These are phyloP conservation scores for Calonectria henricotiae DNA, from an alignment of 2,329 filamentous ascomycete species.

Conservation along the genomic window DNA sequence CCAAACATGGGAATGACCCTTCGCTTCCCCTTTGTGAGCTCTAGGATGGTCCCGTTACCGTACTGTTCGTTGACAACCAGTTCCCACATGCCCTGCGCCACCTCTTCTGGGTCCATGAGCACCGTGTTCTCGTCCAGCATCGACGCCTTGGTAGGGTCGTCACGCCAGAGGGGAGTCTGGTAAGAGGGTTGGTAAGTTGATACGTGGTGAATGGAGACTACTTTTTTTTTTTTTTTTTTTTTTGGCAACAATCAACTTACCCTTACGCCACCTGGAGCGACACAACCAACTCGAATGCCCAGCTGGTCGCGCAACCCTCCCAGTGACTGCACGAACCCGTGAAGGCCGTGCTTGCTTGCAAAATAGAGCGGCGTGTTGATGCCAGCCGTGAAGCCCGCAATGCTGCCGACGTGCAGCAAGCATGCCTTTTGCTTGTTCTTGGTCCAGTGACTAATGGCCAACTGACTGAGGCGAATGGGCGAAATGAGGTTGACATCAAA, in stretches of 20 bases:
- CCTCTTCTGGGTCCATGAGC: slow-evolving; percentile 55
- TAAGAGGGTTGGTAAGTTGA: slow-evolving; percentile 4
- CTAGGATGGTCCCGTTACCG: slow-evolving; percentile 56
- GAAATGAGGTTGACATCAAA: slow-evolving; percentile 59
- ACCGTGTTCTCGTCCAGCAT: slow-evolving; percentile 51
- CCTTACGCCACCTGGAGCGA: slow-evolving; percentile 57
- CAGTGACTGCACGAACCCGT: slow-evolving; percentile 57
- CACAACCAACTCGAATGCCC: slow-evolving; percentile 55
- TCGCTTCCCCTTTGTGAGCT: slow-evolving; percentile 50
- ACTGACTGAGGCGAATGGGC: slow-evolving; percentile 59
- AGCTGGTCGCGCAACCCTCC: slow-evolving; percentile 53
- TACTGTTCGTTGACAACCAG: slow-evolving; percentile 50
- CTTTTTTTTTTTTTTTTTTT: no score
- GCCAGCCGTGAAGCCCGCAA: slow-evolving; percentile 54
- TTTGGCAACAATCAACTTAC: slow-evolving; percentile 42
- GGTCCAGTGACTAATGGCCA: slow-evolving; percentile 60
- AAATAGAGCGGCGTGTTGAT: slow-evolving; percentile 58
- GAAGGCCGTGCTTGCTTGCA: slow-evolving; percentile 59
- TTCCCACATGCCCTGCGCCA: slow-evolving; percentile 55
- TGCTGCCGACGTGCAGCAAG: slow-evolving; percentile 57
- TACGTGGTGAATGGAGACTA: neutral
- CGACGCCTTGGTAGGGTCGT: slow-evolving; percentile 54
- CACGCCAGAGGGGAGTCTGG: slow-evolving; percentile 57
- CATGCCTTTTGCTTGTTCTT: slow-evolving; percentile 51
- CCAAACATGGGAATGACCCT: slow-evolving; percentile 54